A percentile compares a stretch with the other conserved stretches of the same genome.
These are phyloP conservation scores for Boeremia lycopersici DNA, from an alignment of 2,329 filamentous ascomycete species.

Conservation along the genomic window DNA sequence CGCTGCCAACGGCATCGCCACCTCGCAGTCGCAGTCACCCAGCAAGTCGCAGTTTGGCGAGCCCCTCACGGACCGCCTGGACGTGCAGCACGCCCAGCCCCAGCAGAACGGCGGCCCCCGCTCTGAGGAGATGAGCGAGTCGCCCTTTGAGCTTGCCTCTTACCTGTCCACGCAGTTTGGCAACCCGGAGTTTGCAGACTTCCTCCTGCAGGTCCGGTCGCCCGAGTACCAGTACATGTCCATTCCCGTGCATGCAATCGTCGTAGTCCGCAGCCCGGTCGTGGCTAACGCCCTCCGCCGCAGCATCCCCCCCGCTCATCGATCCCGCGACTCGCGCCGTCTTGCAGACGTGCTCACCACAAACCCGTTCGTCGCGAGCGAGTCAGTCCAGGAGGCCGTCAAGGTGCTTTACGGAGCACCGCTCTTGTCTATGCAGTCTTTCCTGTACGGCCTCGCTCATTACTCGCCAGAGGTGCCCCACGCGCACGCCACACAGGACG, in stretches of 20 bases:
- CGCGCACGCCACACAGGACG: constrained; percentile 32
- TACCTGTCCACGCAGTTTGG: constrained; percentile 44
- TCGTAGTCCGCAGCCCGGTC: constrained; percentile 44
- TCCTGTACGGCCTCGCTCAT: constrained; percentile 39
- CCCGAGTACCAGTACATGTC: constrained; percentile 34
- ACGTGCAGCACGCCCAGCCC: constrained; percentile 23
- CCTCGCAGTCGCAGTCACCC: constrained; percentile 44
- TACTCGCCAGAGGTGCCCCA: constrained; percentile 34
- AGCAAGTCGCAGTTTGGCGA: constrained; percentile 39
- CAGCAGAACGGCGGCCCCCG: constrained; percentile 28
- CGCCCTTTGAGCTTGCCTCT: constrained; percentile 37
- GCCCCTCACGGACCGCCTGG: constrained; percentile 25
- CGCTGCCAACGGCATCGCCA: constrained; percentile 32
- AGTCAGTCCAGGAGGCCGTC: constrained; percentile 43
- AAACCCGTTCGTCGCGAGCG: constrained; percentile 36
- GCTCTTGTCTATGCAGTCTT: constrained; percentile 32
- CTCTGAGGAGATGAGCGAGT: constrained; percentile 30
- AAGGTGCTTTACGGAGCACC: constrained; percentile 47
- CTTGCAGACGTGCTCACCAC: constrained; percentile 34
- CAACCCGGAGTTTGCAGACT: constrained; percentile 46
- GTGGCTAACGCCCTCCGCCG: constrained; percentile 39
- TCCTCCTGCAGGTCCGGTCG: constrained; percentile 43
- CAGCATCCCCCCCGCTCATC: constrained; percentile 25
- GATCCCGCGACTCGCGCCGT: constrained; percentile 33
- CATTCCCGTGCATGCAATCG: constrained; percentile 44